phyloP scores from a whole-genome alignment of 2,329 filamentous ascomycete species.

The Ophiognomonia clavigignenti-juglandacearum region DNA sequence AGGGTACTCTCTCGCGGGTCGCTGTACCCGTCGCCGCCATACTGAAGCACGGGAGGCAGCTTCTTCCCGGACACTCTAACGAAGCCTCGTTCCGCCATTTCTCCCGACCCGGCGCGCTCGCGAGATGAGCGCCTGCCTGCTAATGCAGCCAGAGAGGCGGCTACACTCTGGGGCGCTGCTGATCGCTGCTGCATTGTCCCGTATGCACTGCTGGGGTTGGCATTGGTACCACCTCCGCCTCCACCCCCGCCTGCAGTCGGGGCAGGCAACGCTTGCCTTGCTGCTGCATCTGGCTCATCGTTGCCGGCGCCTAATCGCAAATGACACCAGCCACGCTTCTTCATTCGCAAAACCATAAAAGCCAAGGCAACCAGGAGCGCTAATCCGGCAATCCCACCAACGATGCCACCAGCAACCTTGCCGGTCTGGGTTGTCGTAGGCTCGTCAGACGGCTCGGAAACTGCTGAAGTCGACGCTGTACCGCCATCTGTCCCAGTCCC shows the following conservation, averaged over 20 bases:
- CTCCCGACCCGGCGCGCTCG: slow-evolving; percentile 27
- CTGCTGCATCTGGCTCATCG: slow-evolving; percentile 11
- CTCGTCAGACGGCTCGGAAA: slow-evolving; percentile 18
- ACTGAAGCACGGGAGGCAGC: slow-evolving; percentile 56
- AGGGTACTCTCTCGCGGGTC: slow-evolving; percentile 41
- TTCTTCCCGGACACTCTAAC: slow-evolving; percentile 62
- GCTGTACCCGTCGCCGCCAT: slow-evolving; percentile 59
- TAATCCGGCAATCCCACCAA: slow-evolving; percentile 54
- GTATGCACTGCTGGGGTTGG: slow-evolving; percentile 7
- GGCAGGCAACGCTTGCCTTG: slow-evolving; percentile 4
- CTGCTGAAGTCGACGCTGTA: slow-evolving; percentile 19
- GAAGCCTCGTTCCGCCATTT: slow-evolving; percentile 52
- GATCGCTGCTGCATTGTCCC: slow-evolving; percentile 43
- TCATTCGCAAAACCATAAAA: slow-evolving; percentile 50
- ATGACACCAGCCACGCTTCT: slow-evolving; percentile 34
- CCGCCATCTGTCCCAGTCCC: slow-evolving; percentile 21
- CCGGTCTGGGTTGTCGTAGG: slow-evolving; percentile 22
- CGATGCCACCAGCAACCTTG: slow-evolving; percentile 49
- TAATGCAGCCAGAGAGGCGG: slow-evolving; percentile 43
- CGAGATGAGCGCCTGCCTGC: slow-evolving; percentile 34
- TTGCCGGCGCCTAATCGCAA: slow-evolving; percentile 33
- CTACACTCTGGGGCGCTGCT: slow-evolving; percentile 40
- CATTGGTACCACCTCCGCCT: slow-evolving; percentile 15
- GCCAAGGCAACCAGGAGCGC: slow-evolving; percentile 52
- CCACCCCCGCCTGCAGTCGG: slow-evolving; percentile 15